These are phyloP conservation scores for Quercus lobata DNA, from an alignment of 331 rosid species.

Conservation along the genomic window DNA sequence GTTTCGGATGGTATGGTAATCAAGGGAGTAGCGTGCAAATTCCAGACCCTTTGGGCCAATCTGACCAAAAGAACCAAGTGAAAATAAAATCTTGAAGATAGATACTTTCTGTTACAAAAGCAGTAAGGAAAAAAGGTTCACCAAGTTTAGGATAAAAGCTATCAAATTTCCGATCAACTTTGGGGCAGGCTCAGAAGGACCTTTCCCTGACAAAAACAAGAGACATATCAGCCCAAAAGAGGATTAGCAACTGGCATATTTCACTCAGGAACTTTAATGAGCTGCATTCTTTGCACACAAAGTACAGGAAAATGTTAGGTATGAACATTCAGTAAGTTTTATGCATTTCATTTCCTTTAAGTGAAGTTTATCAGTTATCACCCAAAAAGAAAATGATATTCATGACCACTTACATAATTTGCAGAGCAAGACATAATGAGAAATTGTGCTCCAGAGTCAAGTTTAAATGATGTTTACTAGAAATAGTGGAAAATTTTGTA, in stretches of 20 bases:
- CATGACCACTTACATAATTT: not conserved
- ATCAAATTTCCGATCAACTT: constrained; percentile 73
- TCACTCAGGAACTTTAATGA: not conserved
- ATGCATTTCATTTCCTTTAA: not conserved
- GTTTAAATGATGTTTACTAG: not conserved
- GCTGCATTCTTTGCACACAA: not conserved
- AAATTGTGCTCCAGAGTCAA: not conserved
- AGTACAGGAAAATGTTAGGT: not conserved
- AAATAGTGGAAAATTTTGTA: not conserved
- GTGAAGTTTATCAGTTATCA: not conserved
- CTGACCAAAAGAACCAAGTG: constrained; percentile 35
- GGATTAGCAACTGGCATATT: not conserved
- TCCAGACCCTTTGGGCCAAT: constrained; percentile 96
- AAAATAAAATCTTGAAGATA: not conserved
- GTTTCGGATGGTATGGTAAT: constrained; percentile 94
- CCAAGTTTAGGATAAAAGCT: constrained; percentile 89
- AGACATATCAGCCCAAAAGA: not conserved
- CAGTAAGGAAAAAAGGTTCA: constrained; percentile 18
- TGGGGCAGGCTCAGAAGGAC: constrained; percentile 94
- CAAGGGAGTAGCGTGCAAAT: constrained; percentile 94
- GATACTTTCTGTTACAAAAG: not conserved
- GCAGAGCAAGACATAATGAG: not conserved
- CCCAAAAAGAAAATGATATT: not conserved
- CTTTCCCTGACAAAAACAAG: constrained; percentile 52
- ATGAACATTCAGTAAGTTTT: not conserved